Conservation (phyloP, 2,329 filamentous ascomycete species). For the Neopestalotiopsis sp. region DNA sequence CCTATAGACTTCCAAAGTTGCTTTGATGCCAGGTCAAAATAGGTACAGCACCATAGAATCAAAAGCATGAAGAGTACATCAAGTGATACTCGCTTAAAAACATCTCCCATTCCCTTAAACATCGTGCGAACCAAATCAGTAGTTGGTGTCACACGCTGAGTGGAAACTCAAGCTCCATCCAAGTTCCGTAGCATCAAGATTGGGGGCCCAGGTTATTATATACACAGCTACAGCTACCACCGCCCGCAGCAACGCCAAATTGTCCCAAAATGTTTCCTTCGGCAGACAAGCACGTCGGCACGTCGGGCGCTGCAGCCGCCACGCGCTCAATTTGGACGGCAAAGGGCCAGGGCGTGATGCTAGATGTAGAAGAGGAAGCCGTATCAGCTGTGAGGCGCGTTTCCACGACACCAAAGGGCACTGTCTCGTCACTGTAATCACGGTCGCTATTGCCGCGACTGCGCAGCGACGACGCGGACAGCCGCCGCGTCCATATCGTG, state of each 20-base stretch:
- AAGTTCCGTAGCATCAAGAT: neutral
- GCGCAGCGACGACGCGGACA: constrained; percentile 21
- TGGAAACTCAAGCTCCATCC: neutral
- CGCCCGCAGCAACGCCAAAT: constrained; percentile 31
- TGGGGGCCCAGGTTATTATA: constrained; percentile 41
- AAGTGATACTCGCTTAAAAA: too few relatives aligned
- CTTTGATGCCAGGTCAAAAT: too few relatives aligned
- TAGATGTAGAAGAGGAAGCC: constrained; percentile 29
- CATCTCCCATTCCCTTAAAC: too few relatives aligned
- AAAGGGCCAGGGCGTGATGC: constrained; percentile 58
- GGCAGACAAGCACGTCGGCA: constrained; percentile 56
- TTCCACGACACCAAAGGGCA: constrained; percentile 32
- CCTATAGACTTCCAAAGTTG: too few relatives aligned
- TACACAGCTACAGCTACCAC: constrained; percentile 42
- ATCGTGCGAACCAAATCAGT: too few relatives aligned
- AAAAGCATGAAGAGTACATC: too few relatives aligned
- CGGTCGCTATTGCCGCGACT: neutral
- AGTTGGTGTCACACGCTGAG: too few relatives aligned
- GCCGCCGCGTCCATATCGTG: constrained; percentile 61
- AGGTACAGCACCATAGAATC: too few relatives aligned
- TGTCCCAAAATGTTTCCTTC: constrained; percentile 42
- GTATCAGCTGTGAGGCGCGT: constrained; percentile 13
- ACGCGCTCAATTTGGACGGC: constrained; percentile 60
- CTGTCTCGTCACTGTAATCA: too few relatives aligned
- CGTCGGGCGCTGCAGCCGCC: constrained; percentile 49